Conservation (phyloP, 2,329 filamentous ascomycete genomes). For the Alternaria panax region DNA sequence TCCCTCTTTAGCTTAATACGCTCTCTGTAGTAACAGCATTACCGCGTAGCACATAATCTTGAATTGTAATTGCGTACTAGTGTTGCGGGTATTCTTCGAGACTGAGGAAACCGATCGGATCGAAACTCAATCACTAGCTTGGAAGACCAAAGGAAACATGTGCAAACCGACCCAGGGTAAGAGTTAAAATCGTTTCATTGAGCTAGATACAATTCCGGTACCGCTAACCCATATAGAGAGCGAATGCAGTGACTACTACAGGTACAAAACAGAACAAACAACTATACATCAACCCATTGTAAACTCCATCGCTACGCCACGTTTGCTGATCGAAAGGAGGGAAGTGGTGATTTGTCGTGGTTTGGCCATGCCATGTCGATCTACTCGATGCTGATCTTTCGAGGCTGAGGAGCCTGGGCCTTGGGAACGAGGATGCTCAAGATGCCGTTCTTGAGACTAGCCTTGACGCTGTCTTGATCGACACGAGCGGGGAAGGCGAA, state of each 20-base stretch:
- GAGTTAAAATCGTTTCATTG: not conserved
- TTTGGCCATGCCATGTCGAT: not conserved
- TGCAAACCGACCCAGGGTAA: not conserved
- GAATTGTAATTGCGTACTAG: not conserved
- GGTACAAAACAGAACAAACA: not conserved
- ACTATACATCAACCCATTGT: not conserved
- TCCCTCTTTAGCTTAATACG: not conserved
- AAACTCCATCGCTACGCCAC: slow-evolving; percentile 6
- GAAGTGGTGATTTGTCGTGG: not conserved
- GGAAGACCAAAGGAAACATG: not conserved
- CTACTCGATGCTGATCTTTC: slow-evolving; percentile 66
- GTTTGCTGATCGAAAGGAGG: not conserved
- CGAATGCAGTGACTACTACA: not conserved
- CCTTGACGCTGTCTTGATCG: slow-evolving; percentile 67
- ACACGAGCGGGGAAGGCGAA: slow-evolving; percentile 66
- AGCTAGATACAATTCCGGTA: not conserved
- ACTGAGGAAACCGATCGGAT: not conserved
- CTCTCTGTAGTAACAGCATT: not conserved
- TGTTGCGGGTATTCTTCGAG: not conserved
- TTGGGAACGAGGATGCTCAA: slow-evolving; percentile 66
- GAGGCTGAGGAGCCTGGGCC: slow-evolving; percentile 55
- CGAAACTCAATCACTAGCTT: not conserved
- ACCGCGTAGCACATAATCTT: not conserved
- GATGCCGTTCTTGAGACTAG: slow-evolving; percentile 67
- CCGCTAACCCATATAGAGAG: not conserved